Base-by-base conservation (phyloP, 768 basidiomycete genomes). In the Leccinum subtestaceum region DNA sequence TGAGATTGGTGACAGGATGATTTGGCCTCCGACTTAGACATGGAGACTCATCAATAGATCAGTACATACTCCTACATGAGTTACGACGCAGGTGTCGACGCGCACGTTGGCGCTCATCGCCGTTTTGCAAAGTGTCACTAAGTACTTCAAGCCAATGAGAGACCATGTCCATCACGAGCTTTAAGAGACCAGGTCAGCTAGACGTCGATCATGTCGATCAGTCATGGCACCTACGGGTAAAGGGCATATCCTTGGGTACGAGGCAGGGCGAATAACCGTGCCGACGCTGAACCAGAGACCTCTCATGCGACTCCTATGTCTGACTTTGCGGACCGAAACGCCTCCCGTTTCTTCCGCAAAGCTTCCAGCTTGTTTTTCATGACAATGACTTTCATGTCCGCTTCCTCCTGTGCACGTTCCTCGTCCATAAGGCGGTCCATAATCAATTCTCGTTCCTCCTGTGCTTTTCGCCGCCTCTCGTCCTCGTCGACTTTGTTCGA, bases 351-450 rank as follows among this genome's bases (percentile, higher is more conserved):
- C 66, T 72, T 72, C 68, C 77, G 78, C 56, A 93, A 70, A 10
- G 82, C 79, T 56, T 87, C 88, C 36, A 93, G 65, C 64, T 80
- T 81, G 50, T 75, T 82, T 74, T 87, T 92, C 75, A 94, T 79
- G 9, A 25, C 23, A 17, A 25, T 25, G 12, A 48, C 47, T 48
- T 48, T 48, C 47, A 48, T 48, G 47, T 48, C 47, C 25, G 47
- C 47, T 25, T 48, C 47, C 23, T 48, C 47, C 76, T 94, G 92
- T 34, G 87, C 88, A 53, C 86, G 80, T 70, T 94, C 92, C 74
- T 94, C 92, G 32, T 93, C 92, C 70, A 92, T 59, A 50, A 93
- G 72, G 56, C 92, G 81, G 73, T 93, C 91, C 87, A 94, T 90
- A 43, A 94, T 93, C 60, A 93, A 73, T 63, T 93, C 92, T 52